Percentiles rank a stretch among this genome's conserved stretches.
These are phyloP conservation scores for Plasmodium falciparum DNA, from an alignment of 169 alveolate genomes.

Conservation along the genomic window DNA sequence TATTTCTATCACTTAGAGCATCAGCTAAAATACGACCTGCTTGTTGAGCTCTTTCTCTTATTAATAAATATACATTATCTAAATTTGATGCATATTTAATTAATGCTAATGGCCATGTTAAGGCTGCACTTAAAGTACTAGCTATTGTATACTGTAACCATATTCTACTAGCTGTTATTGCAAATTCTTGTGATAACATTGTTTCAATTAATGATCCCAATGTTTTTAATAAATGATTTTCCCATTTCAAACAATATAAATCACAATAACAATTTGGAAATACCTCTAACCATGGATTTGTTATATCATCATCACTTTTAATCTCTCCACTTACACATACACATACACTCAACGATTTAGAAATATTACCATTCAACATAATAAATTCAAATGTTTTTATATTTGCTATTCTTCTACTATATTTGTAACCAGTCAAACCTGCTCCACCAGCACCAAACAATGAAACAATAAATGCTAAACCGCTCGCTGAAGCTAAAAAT, in stretches of 20 bases:
- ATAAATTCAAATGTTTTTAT: constrained; percentile 84
- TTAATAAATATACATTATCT: constrained; percentile 92
- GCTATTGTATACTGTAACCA: constrained; percentile 83
- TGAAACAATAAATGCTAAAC: constrained; percentile 84
- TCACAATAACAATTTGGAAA: constrained; percentile 83
- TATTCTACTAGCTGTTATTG: constrained; percentile 84
- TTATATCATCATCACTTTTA: constrained; percentile 80
- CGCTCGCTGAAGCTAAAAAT: constrained; percentile 87
- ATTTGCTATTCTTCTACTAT: constrained; percentile 84
- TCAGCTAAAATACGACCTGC: constrained; percentile 92
- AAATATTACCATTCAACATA: constrained; percentile 83
- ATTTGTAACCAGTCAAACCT: constrained; percentile 88
- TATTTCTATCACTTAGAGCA: constrained; percentile 87
- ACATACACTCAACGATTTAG: constrained; percentile 83
- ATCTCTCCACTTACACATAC: constrained; percentile 88
- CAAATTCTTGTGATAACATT: constrained; percentile 84
- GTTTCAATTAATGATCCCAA: constrained; percentile 80
- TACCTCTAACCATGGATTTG: constrained; percentile 85
- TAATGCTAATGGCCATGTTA: constrained; percentile 91
- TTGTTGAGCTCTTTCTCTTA: constrained; percentile 90
- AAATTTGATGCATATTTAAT: constrained; percentile 90
- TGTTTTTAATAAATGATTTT: constrained; percentile 78
- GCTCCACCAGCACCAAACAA: constrained; percentile 90
- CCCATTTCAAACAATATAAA: constrained; percentile 86
- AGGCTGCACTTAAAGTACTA: constrained; percentile 82